phyloP scores from a whole-genome alignment of 305 asterid species.

The Vinca major region DNA sequence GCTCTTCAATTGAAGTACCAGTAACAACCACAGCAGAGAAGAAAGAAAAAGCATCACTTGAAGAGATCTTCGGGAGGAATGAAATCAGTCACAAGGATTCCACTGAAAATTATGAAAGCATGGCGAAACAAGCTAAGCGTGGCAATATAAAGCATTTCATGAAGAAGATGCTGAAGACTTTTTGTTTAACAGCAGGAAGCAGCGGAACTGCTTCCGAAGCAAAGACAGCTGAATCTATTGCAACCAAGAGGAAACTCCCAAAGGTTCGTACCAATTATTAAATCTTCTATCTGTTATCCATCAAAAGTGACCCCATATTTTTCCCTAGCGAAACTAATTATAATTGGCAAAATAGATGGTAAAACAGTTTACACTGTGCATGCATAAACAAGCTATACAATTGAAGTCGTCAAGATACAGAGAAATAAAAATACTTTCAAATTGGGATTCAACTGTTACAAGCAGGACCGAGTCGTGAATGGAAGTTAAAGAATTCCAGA shows the following conservation, averaged over 20 bases:
- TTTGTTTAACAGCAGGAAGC: slow-evolving; percentile 32
- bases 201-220: slow-evolving; percentile 30
- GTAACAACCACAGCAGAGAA: slow-evolving; percentile 25
- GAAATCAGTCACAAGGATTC: slow-evolving; percentile 22
- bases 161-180: slow-evolving; percentile 55
- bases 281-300: slow-evolving; percentile 4
- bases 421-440: neutral
- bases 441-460: neutral
- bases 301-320: neutral
- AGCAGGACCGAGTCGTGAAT: neutral
- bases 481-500: neutral
- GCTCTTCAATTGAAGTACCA: slow-evolving; percentile 36
- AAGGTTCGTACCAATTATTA: slow-evolving; percentile 40
- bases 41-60: slow-evolving; percentile 46
- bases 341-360: neutral
- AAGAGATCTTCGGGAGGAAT: slow-evolving; percentile 41
- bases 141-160: slow-evolving; percentile 30
- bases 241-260: slow-evolving; percentile 48
- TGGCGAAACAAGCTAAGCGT: slow-evolving; percentile 29
- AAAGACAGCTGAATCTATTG: slow-evolving; percentile 29
- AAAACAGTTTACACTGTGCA: neutral
- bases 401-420: neutral
- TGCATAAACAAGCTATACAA: neutral
- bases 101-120: slow-evolving; percentile 24
- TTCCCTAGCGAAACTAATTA: neutral